Base-by-base conservation (phyloP, 257 asterid species). In the Capsicum chinense region DNA sequence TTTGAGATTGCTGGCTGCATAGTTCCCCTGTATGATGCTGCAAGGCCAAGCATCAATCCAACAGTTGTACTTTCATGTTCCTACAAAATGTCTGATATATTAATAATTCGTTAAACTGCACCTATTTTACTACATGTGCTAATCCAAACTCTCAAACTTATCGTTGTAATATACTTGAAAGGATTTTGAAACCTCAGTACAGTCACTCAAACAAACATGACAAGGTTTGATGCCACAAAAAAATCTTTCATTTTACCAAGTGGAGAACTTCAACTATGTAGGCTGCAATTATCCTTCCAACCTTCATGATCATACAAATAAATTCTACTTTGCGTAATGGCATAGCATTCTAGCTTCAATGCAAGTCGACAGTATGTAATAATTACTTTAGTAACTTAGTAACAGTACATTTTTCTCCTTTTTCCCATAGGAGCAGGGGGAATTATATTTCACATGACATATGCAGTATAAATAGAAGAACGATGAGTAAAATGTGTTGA, bases 1-100 rank as follows among this genome's bases (percentile, higher is more conserved):
- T 96, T 96, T 66, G 98, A 93, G 83, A 96, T 93, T 76, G 95
- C 92, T n/a, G 99, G 98, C 83, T 94, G 97, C 99, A 96, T 96
- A 57, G 97, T 92, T 86, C 98, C 99, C 88, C 94, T 90, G 87
- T 96, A 89, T 74, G 99, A 96, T 87, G 99, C 98, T 21, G 98
- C 99, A 73, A 96, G 98, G 83, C 99, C 99, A 82, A 96, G 91
- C 99, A 96, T 94, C 88, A 96, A 87, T 83, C 99, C 99, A 79
- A 95, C 98, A 66, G 99, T 91, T 44, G 98, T 96, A 87, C 93
- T 91, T 87, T 96, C 99, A 91, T 96, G 98, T 87, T 93, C 99
- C 99, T 96, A 71, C 80, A 84, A 87, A 26, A 26, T 26, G 50
- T 33, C 57, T 52, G 67, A 37, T 59, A 68, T 56, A 52, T 83